Percentiles rank a stretch among this genome's conserved stretches.
phyloP scores from a whole-genome alignment of 2,329 filamentous ascomycete genomes.

The Ceratocystis huliohia region DNA sequence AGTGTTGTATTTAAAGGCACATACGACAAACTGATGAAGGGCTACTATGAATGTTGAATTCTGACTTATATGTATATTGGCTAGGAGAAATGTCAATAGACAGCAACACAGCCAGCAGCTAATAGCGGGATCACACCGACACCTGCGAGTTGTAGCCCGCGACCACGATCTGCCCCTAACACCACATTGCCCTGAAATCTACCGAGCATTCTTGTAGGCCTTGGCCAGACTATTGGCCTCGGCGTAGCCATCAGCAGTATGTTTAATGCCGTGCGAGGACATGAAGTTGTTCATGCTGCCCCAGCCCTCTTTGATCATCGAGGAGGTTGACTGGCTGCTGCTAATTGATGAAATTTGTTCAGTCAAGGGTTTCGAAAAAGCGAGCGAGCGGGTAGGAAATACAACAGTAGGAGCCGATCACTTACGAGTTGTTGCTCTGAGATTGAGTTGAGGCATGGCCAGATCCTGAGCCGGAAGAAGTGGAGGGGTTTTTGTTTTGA shows the following conservation, averaged over 20 bases:
- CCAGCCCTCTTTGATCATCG: not conserved
- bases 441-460: not conserved
- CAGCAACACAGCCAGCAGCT: not conserved
- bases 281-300: slow-evolving; percentile 1
- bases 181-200: not conserved
- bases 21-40: not conserved
- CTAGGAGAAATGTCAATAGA: not conserved
- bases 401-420: not conserved
- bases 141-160: not conserved
- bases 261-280: not conserved
- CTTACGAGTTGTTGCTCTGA: not conserved
- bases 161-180: no score
- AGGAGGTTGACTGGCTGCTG: slow-evolving; percentile 25
- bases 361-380: no score
- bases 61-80: not conserved
- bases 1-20: slow-evolving; percentile 8
- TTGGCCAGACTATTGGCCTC: not conserved
- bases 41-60: not conserved
- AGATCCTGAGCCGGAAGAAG: not conserved
- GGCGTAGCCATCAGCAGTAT: not conserved
- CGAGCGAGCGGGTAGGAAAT: not conserved
- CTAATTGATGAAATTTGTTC: slow-evolving; percentile 19
- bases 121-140: not conserved
- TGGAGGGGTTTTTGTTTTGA: not conserved
- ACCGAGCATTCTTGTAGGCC: not conserved